These are phyloP conservation scores for Gloeophyllum trabeum DNA, from an alignment of 768 basidiomycete species.

Conservation along the genomic window DNA sequence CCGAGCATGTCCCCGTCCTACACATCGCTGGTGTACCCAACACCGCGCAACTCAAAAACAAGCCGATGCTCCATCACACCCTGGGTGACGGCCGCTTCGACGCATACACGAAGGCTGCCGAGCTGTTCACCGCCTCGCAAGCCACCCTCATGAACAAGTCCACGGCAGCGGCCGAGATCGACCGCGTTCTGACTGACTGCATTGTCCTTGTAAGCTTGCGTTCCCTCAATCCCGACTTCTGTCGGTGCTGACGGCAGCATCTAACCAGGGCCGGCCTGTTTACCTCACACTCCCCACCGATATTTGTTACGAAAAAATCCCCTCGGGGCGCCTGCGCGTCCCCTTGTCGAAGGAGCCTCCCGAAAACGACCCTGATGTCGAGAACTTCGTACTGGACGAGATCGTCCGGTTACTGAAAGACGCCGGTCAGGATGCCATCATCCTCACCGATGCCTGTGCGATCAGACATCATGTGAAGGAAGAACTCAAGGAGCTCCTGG, in stretches of 20 bases:
- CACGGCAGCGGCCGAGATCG: conserved; percentile 60
- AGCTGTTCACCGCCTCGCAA: conserved; percentile 65
- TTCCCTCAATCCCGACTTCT: background rate
- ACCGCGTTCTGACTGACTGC: conserved; percentile 64
- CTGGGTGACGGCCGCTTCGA: conserved; percentile 63
- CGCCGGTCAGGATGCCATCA: conserved; percentile 51
- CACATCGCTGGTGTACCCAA: conserved; percentile 82
- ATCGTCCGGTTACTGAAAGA: conserved; percentile 54
- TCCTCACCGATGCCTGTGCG: conserved; percentile 77
- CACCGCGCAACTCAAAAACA: conserved; percentile 57
- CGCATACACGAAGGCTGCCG: conserved; percentile 66
- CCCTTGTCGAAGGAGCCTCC: conserved; percentile 41
- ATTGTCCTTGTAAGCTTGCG: conserved; percentile 36
- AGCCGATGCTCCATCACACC: conserved; percentile 79
- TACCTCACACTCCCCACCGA: conserved; percentile 86
- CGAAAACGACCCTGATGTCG: conserved; percentile 43
- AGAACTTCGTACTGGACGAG: conserved; percentile 62
- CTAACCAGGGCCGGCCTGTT: conserved; percentile 64
- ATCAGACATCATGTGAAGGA: conserved; percentile 56
- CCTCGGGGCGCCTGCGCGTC: conserved; percentile 47
- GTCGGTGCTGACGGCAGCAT: background rate
- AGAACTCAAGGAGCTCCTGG: conserved; percentile 52
- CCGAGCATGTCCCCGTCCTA: conserved; percentile 84
- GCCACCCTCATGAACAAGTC: conserved; percentile 41
- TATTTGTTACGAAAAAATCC: conserved; percentile 57